Base-by-base conservation (phyloP, 305 asterid species). In the Fraxinus greggii region DNA sequence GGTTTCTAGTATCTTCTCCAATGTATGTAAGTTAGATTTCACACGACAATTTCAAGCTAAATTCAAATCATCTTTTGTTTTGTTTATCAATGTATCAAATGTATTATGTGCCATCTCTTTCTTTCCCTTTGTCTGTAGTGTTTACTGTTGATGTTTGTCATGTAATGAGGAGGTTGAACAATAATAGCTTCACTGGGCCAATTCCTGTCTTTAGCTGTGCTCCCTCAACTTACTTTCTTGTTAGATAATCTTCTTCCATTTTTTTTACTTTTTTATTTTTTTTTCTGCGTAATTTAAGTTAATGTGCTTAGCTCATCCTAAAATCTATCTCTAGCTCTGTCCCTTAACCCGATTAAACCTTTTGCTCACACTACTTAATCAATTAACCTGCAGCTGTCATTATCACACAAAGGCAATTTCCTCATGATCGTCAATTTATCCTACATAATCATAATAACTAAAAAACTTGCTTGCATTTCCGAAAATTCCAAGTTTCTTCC, bases 181-280 rank as follows among this genome's bases (percentile, higher is more conserved):
- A 94, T 92, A 94, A 95, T 78, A 92, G 91, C 90, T 90, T 95
- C 78, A 89, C 90, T 90, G 99, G 97, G 79, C 89, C 90, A 78
- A 89, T 94, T 79, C 99, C 99, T 86, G 86, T 88, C 97, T 38
- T 83, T 95, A 81, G 90, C 97, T 85, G 93, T 86, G 87, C 92
- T 90, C 40, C 93, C 97, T 85, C 97, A 91, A 42, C 98, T 95
- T 89, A 75, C 97, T 90, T 95, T 95, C 97, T 91, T 94, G 97
- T 94, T 91, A 95, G 99, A 45, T 13, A 45, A 45, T 13, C 19
- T 45, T 45, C 12, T 13, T 13, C 5, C 8, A 5, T 8, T 42
- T 12, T 40, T 1, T 42, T 42, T 42, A 3, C 1, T 3, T 13
- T 13, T 45, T 3, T 10, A 0, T 10, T 1, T 8, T 40, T 40